These are phyloP conservation scores for Diplodia corticola DNA, from an alignment of 2,329 filamentous ascomycete species.

Conservation along the genomic window DNA sequence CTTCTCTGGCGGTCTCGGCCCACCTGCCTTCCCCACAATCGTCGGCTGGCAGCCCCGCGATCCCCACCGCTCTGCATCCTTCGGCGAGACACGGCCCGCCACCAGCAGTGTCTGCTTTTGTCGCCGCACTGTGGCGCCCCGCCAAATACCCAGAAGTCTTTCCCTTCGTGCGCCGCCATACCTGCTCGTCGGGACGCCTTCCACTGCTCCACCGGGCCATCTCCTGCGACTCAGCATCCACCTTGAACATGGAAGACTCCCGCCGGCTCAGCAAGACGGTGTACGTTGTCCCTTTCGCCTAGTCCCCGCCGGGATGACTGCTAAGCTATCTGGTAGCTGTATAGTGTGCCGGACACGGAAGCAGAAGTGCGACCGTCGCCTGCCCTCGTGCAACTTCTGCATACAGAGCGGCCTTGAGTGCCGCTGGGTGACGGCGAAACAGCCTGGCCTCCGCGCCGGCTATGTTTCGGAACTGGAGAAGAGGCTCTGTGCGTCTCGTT, in stretches of 20 bases:
- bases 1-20: neutral
- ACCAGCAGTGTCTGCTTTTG: neutral
- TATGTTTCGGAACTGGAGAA: conserved; percentile 42
- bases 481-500: conserved; percentile 33
- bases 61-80: neutral
- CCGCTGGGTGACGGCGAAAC: conserved; percentile 28
- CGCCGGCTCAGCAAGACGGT: conserved; percentile 28
- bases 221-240: neutral
- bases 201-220: conserved; percentile 7
- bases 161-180: neutral
- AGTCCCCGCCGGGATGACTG: neutral
- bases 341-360: conserved; percentile 32
- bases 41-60: neutral
- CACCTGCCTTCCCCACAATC: conserved; percentile 5
- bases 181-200: neutral
- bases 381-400: conserved; percentile 31
- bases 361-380: conserved; percentile 30
- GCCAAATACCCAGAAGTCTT: neutral
- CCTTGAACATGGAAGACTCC: neutral
- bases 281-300: conserved; percentile 21
- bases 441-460: conserved; percentile 46
- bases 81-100: conserved; percentile 12
- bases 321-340: conserved; percentile 25
- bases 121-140: neutral
- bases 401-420: conserved; percentile 28